Percentiles rank a stretch among this genome's conserved stretches.
Evolutionary conservation across 2,329 filamentous ascomycete genomes (phyloP).

Genomic region (Neonectria faginata): DNA sequence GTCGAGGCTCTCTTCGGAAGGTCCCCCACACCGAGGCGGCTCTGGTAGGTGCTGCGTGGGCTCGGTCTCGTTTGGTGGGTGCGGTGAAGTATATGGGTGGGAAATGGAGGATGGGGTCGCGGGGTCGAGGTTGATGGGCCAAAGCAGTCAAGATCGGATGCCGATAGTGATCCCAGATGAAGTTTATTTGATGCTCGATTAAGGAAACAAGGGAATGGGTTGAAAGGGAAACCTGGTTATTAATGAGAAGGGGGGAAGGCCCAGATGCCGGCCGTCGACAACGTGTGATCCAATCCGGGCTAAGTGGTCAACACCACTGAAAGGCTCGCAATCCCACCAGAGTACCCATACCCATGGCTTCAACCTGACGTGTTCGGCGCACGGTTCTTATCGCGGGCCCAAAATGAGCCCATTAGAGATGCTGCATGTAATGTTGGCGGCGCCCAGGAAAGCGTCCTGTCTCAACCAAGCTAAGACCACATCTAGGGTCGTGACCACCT

Average conservation of each 20-base stretch:
- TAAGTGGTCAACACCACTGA: constrained; percentile 47
- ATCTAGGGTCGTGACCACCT: constrained; percentile 40
- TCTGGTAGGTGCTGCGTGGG: constrained; percentile 23
- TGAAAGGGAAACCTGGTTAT: constrained; percentile 35
- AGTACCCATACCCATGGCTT: constrained; percentile 46
- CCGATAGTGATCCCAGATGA: constrained; percentile 22
- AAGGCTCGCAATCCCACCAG: constrained; percentile 42
- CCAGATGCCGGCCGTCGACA: constrained; percentile 40
- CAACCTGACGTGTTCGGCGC: constrained; percentile 47
- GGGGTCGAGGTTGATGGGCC: constrained; percentile 15
- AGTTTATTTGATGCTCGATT: constrained; percentile 24
- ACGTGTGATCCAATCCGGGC: constrained; percentile 47
- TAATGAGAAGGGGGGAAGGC: constrained; percentile 40
- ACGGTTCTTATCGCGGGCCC: constrained; percentile 44
- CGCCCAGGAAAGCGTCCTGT: constrained; percentile 34
- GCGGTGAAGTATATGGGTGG: constrained; percentile 32
- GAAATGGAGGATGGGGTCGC: constrained; percentile 18
- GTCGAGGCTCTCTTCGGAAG: constrained; percentile 12
- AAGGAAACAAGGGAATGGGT: constrained; percentile 29
- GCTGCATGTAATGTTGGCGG: constrained; percentile 45
- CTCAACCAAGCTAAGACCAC: constrained; percentile 39
- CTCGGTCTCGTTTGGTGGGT: constrained; percentile 34
- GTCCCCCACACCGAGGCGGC: constrained; percentile 12
- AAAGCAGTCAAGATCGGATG: constrained; percentile 23
- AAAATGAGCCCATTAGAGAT: constrained; percentile 45